Base-by-base conservation (phyloP, 805 yeast species). In the Zygoascus ofunaensis region DNA sequence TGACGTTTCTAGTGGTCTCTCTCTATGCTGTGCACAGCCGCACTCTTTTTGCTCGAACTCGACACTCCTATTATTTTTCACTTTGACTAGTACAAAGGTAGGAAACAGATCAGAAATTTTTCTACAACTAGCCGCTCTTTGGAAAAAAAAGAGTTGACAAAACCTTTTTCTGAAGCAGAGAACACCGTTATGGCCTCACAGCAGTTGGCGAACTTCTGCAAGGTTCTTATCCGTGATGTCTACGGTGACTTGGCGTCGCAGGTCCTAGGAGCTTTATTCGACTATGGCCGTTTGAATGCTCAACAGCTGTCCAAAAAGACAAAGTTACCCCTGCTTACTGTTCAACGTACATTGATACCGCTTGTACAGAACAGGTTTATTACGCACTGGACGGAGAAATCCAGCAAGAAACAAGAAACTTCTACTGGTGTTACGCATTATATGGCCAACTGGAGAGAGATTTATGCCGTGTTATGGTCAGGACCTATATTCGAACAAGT, bases 321-420 rank as follows among this genome's bases (percentile, higher is more conserved):
- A 2, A 62, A 65, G 5, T 58, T 82, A 40, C 73, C 80, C 1
- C 43, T 66, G 0, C 60, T 73, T 12, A 63, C 72, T 12, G 76
- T 85, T 17, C 79, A 79, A 51, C 74, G 80, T 28, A 70, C 83
- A 0, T 66, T 90, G 36, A 94, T 85, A 3, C 75, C 89, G 5
- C 65, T 90, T 55, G 70, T 89, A 34, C 96, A 90, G 62, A 68
- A 86, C 49, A 76, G 83, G 47, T 82, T 94, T 60, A 79, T 85
- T 7, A 72, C 72, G 20, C 77, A 77, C 55, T 79, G 87, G 77
- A 64, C 64, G 15, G 82, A 77, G 51, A 20, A 41, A 35, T 5
- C 20, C 15, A 32, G 36, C 2, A 12, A 15, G 8, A 20, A 41
- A 7, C n/a, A n/a, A n/a, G n/a, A n/a, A n/a, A 30, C 42, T 3